Percentiles rank a stretch among this genome's conserved stretches.
These are phyloP conservation scores for Arthonia radiata DNA, from an alignment of 495 filamentous ascomycete species.

Conservation along the genomic window DNA sequence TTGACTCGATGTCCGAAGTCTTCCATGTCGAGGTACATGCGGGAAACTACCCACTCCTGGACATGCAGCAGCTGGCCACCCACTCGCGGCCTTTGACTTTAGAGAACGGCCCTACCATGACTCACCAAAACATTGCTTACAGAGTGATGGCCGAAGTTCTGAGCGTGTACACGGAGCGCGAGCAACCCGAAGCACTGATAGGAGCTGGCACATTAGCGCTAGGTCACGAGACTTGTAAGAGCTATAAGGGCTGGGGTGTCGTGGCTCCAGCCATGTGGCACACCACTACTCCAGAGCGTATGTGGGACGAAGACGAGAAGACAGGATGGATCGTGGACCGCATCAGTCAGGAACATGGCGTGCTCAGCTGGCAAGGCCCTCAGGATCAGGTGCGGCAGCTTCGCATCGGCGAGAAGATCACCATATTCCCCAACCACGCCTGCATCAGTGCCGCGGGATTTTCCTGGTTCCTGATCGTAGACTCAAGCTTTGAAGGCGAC, in stretches of 20 bases:
- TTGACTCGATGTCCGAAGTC: conserved; percentile 10
- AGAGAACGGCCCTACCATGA: conserved; percentile 12
- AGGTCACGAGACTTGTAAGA: conserved; percentile 49
- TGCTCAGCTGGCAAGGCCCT: conserved; percentile 26
- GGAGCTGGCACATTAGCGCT: conserved; percentile 46
- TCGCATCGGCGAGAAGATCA: conserved; percentile 31
- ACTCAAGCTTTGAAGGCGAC: conserved; percentile 21
- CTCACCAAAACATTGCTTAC: conserved; percentile 34
- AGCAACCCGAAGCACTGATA: conserved; percentile 38
- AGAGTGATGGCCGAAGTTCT: conserved; percentile 48
- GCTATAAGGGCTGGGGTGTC: conserved; percentile 51
- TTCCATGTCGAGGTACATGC: conserved; percentile 43
- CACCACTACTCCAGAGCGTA: not conserved
- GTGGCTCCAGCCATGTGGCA: conserved; percentile 15
- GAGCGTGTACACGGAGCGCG: conserved; percentile 38
- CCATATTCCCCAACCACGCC: conserved; percentile 66
- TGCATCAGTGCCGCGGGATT: conserved; percentile 54
- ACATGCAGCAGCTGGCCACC: conserved; percentile 63
- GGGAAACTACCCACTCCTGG: conserved; percentile 47
- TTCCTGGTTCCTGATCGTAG: conserved; percentile 54
- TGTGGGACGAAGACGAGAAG: conserved; percentile 11
- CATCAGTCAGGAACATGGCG: conserved; percentile 43
- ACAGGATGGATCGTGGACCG: conserved; percentile 33
- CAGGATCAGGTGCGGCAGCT: conserved; percentile 28
- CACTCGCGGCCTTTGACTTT: conserved; percentile 21